Conservation (phyloP, 1,284 basidiomycete genomes). For the Trichosporon ovoides region DNA sequence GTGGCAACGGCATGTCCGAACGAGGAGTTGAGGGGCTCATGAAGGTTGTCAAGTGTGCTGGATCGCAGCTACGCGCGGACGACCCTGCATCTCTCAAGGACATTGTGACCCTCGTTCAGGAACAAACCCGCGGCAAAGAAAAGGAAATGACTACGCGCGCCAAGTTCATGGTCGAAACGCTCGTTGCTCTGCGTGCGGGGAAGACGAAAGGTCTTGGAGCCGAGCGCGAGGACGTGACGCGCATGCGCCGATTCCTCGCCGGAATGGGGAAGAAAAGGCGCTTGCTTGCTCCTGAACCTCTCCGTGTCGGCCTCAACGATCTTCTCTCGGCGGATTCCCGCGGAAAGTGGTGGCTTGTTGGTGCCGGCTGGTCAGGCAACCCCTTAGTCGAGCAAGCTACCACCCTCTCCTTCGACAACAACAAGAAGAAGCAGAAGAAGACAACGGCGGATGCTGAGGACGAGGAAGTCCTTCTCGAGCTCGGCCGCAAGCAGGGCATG, state of each 20-base stretch:
- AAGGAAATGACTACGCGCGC: conserved; percentile 60
- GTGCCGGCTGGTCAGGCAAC: conserved; percentile 92
- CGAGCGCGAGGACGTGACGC: conserved; percentile 49
- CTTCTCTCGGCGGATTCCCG: conserved; percentile 74
- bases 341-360: conserved; percentile 99
- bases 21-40: conserved; percentile 79
- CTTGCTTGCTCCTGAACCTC: conserved; percentile 70
- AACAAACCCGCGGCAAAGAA: conserved; percentile 59
- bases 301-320: conserved; percentile 78
- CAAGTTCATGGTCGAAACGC: conserved; percentile 87
- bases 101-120: conserved; percentile 61
- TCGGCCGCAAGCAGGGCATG: conserved; percentile 94
- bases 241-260: conserved; percentile 76
- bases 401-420: neutral
- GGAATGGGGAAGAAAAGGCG: conserved; percentile 70
- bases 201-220: conserved; percentile 71
- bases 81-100: conserved; percentile 55
- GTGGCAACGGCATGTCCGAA: conserved; percentile 56
- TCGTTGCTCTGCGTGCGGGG: conserved; percentile 85
- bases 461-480: conserved; percentile 60
- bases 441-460: conserved; percentile 31
- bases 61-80: conserved; percentile 72
- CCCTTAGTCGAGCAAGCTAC: conserved; percentile 61
- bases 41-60: conserved; percentile 78
- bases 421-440: conserved; percentile 13